Evolutionary conservation across 148 eudicot genomes (phyloP), one percentile per base, ranked within the genome.

Genomic region (Pouteria glomerata): DNA sequence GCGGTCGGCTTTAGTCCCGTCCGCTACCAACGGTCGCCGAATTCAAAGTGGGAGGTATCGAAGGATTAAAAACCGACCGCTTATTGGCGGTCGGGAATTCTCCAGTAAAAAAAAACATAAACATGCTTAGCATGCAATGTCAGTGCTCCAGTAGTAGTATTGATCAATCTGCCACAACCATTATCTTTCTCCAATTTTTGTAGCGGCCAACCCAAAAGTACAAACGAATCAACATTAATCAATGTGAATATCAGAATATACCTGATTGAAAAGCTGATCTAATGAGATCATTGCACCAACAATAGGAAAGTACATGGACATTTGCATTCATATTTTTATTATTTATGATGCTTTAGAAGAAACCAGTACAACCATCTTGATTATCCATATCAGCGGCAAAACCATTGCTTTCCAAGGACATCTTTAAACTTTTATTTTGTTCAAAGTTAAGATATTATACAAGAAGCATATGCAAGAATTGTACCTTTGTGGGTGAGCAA

Each of bases 271-370:
- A 90, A 39, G 87, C 82, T 48, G 97, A 85, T 75, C 94, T 82
- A 63, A 95, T 92, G 72, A 95, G 84, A 85, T 95, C 99, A 62
- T 83, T 88, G 37, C 99, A 95, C 99, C 99, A 95, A 77, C 99
- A 95, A 81, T 82, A 91, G 31, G 99, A 95, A 66, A 95, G 92
- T 44, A 92, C 85, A 76, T 95, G 93, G 67, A 91, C 76, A 63
- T 85, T 82, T 74, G 78, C 83, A 80, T 87, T 88, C 78, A 88
- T 67, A 57, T 91, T 87, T 73, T 84, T 92, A 47, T 87, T 85
- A 68, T 75, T 83, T 73, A 80, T 61, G 67, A 87, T 69, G 71
- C 71, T 83, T 77, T 82, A 78, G 66, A 95, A 91, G 81, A 95
- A 95, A 73, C 59, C 78, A 53, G 70, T 74, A 69, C 99, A 95